Base-by-base conservation (phyloP, 768 basidiomycete species). In the Serendipita vermifera region DNA sequence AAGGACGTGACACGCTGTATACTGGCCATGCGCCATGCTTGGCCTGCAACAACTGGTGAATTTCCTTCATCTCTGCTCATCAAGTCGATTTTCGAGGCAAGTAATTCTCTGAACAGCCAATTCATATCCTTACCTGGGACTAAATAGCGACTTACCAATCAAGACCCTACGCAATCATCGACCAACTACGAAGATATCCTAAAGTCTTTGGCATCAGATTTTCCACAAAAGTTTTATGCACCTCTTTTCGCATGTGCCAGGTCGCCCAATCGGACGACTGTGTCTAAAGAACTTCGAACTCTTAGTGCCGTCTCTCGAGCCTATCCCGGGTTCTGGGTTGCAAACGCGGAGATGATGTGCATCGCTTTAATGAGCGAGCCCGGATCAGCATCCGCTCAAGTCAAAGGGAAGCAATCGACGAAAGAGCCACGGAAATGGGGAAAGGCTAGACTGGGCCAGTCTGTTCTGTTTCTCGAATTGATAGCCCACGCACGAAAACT, bases 341-440 rank as follows among this genome's bases (percentile, higher is more conserved):
- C 76, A 22, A 80, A 87, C 64, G 71, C 79, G 4, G 85, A 87
- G 61, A 87, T 88, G 85, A 70, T 86, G 61, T 72, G 80, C 3
- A 74, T 87, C 2, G 85, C 81, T 7, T 63, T 87, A 38, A 76
- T 83, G 73, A 78, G 75, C 57, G 77, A 79, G 59, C 66, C 71
- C 6, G 59, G 58, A 36, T 67, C 64, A 9, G 55, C 59, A 63
- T 54, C 67, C 61, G 55, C 59, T 55, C 43, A 62, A 31, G 53
- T 60, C 38, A 59, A 51, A n/a, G 57, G 59, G 11, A 61, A 65
- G 38, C 33, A 43, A 27, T 57, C 58, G 51, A 62, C 59, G n/a
- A 63, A 57, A 2, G 57, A 54, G 1, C 59, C 29, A 31, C 55
- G 59, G 14, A 35, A 63, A 22, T 79, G 77, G 77, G 76, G 72